A percentile compares a stretch with the other conserved stretches of the same genome.
Evolutionary conservation across 257 asterid genomes (phyloP).

Genomic region (Solanum infundibuliforme): DNA sequence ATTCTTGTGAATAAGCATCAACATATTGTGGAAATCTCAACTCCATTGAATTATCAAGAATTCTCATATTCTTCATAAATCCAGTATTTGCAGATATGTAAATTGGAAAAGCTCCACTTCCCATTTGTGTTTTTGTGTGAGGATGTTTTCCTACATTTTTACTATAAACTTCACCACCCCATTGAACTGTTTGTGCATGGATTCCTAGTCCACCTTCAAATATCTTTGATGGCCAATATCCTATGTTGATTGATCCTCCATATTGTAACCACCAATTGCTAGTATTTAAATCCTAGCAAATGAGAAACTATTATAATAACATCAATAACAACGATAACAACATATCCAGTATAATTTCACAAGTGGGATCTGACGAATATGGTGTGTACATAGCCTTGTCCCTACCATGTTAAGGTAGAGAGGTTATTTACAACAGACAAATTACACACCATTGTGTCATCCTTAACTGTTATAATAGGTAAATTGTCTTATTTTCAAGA

Average conservation of each 20-base stretch:
- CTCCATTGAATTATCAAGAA: conserved; percentile 17
- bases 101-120: conserved; percentile 36
- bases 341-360: no score
- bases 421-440: not conserved
- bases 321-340: not conserved
- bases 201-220: conserved; percentile 3
- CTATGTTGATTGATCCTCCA: conserved; percentile 33
- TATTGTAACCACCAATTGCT: conserved; percentile 64
- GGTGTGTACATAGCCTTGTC: fast-evolving
- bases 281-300: conserved; percentile 32
- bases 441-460: not conserved
- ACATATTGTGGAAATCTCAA: conserved; percentile 30
- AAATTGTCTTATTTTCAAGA: not conserved
- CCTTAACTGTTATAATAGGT: not conserved
- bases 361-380: not conserved
- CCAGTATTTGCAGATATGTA: conserved; percentile 19
- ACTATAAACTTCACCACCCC: conserved; percentile 85
- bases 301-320: not conserved
- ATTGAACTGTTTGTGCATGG: conserved; percentile 40
- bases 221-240: conserved; percentile 55
- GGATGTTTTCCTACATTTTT: conserved; percentile 36
- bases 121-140: conserved; percentile 47
- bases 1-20: conserved; percentile 34
- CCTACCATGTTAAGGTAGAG: not conserved
- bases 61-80: conserved; percentile 32